Percentiles rank a stretch among this genome's conserved stretches.
phyloP scores from a whole-genome alignment of 352 stramenopile species.

The Bremia lactucae region DNA sequence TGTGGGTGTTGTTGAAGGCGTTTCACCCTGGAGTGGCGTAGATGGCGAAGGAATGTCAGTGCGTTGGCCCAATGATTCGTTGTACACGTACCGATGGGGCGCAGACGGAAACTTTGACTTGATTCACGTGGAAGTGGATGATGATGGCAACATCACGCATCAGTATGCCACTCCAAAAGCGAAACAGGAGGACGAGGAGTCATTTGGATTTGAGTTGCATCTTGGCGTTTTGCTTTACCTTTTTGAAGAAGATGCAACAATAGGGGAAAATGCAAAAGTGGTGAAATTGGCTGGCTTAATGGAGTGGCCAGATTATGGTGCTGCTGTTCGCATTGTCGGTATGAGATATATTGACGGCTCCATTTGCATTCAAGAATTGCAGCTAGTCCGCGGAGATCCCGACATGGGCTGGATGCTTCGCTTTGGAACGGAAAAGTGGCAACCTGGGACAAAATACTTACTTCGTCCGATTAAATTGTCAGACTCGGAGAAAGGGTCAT shows the following conservation, averaged over 20 bases:
- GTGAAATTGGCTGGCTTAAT: slow-evolving; percentile 51
- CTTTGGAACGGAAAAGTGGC: slow-evolving; percentile 82
- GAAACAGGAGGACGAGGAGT: slow-evolving; percentile 60
- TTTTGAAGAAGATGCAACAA: slow-evolving; percentile 22
- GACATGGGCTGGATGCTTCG: slow-evolving; percentile 83
- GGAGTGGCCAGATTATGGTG: slow-evolving; percentile 78
- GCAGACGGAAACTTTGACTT: slow-evolving; percentile 83
- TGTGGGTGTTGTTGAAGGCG: slow-evolving; percentile 70
- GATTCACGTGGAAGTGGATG: slow-evolving; percentile 76
- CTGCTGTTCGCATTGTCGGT: slow-evolving; percentile 58
- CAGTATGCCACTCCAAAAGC: slow-evolving; percentile 60
- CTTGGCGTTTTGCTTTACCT: slow-evolving; percentile 72
- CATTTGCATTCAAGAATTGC: slow-evolving; percentile 69
- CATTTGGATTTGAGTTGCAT: slow-evolving; percentile 66
- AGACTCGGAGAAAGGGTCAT: slow-evolving; percentile 2
- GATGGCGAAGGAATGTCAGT: slow-evolving; percentile 86
- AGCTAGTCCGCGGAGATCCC: slow-evolving; percentile 67
- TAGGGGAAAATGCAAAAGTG: background rate
- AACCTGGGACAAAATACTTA: slow-evolving; percentile 77
- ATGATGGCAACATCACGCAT: slow-evolving; percentile 59
- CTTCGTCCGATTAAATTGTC: slow-evolving; percentile 23
- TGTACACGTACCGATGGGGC: slow-evolving; percentile 85
- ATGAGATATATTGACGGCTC: slow-evolving; percentile 38
- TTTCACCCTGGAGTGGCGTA: slow-evolving; percentile 82
- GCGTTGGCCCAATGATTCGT: slow-evolving; percentile 77